Base-by-base conservation (phyloP, 2,329 filamentous ascomycete genomes). In the Xylaria sp. region DNA sequence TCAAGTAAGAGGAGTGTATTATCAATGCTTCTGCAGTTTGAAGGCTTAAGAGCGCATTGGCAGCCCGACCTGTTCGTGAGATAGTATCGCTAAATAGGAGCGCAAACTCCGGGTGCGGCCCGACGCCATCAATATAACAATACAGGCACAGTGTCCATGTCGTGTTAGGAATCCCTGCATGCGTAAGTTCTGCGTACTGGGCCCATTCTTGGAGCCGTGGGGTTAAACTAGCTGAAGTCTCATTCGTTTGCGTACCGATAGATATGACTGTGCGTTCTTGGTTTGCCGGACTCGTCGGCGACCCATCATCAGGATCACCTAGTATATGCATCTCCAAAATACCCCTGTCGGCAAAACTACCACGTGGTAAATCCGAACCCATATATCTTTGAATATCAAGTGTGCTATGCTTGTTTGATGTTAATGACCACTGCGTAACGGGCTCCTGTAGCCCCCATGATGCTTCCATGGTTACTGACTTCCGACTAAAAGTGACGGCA, bases 11-110 rank as follows among this genome's bases (percentile, higher is more conserved):
- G 4, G 67, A 56, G 48, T 69, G 63, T 0, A 59, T 39, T 2
- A 55, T 45, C 7, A 39, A 7, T 15, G 25, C 36, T 3, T 61
- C 9, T 4, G 34, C 52, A 9, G 43, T 52, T 2, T 52, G 34
- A 13, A 66, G 39, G 5, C 56, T 43, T 30, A 63, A 23, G 4
- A 71, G 28, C 5, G 69, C 52, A 18, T 59, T 53, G 1, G 60
- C 59, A 36, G 62, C 55, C 25, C 62, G 43, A 3, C 56, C 36
- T 4, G 62, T 65, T 15, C 28, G 15, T 3, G 55, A 1, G 12
- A 57, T 25, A 3, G 46, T 46, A 28, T 65, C 62, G n/a, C 32
- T 53, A 13, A 65, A 65, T 10, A 65, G 13, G 8, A 65, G 25
- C 10, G 46, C 34, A n/a, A 36, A 46, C 25, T 43, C 63, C 1